These are phyloP conservation scores for Madurella fahalii DNA, from an alignment of 2,329 filamentous ascomycete genomes.

Conservation along the genomic window DNA sequence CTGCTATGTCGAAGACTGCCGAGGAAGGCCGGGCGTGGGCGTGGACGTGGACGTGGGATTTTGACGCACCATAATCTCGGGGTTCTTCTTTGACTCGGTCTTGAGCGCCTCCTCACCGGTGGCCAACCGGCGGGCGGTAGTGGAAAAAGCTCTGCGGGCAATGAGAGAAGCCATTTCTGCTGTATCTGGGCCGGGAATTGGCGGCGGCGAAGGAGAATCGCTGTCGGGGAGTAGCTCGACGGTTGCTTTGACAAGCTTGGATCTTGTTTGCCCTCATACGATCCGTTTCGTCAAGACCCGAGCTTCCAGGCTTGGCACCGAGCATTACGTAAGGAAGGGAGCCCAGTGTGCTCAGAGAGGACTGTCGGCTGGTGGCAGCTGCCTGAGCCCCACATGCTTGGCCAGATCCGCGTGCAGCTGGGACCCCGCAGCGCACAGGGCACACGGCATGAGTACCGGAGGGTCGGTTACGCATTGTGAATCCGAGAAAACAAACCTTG, in stretches of 20 bases:
- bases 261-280: constrained; percentile 14
- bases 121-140: constrained; percentile 48
- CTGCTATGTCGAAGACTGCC: not conserved
- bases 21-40: not conserved
- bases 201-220: constrained; percentile 11
- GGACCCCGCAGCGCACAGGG: not conserved
- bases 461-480: too few relatives aligned
- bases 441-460: too few relatives aligned
- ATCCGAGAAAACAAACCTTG: too few relatives aligned
- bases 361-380: constrained; percentile 3
- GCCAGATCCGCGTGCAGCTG: not conserved
- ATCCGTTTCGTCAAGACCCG: constrained; percentile 20
- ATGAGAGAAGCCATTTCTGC: constrained; percentile 52
- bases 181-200: constrained; percentile 21
- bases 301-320: constrained; percentile 17
- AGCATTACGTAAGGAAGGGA: constrained; percentile 14
- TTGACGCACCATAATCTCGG: constrained; percentile 44
- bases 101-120: constrained; percentile 48
- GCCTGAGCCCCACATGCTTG: not conserved
- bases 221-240: constrained; percentile 15
- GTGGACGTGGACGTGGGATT: too few relatives aligned
- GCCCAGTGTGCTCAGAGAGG: not conserved
- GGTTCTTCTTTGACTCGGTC: constrained; percentile 55
- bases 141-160: constrained; percentile 54
- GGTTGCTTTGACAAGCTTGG: constrained; percentile 14